These are phyloP conservation scores for Gloeostereum incarnatum DNA, from an alignment of 768 basidiomycete genomes.

Conservation along the genomic window DNA sequence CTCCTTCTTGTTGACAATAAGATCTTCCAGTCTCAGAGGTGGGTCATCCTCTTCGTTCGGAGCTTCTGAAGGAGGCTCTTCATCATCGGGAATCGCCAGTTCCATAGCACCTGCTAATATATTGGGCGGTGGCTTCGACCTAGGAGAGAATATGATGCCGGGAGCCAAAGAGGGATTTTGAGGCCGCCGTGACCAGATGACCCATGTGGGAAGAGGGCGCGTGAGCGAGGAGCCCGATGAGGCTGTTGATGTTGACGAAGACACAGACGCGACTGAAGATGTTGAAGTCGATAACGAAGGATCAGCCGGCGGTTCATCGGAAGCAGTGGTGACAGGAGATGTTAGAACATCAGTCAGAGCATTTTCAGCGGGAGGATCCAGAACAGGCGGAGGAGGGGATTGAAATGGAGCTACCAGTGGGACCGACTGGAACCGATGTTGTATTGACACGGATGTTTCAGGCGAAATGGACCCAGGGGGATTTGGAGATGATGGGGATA, in stretches of 20 bases:
- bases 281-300: conserved; percentile 5
- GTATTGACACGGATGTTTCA: no score
- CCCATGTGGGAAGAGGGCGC: conserved; percentile 26
- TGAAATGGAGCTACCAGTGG: no score
- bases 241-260: conserved; percentile 2
- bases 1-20: neutral
- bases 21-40: conserved; percentile 7
- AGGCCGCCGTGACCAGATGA: conserved; percentile 70
- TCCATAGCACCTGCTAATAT: conserved; percentile 48
- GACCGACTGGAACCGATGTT: no score
- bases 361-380: neutral
- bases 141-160: conserved; percentile 61
- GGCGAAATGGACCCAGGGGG: no score
- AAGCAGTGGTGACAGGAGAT: conserved; percentile 1
- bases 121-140: conserved; percentile 50
- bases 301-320: conserved; percentile 1
- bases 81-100: conserved; percentile 32
- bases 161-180: conserved; percentile 54
- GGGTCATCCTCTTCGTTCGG: conserved; percentile 2
- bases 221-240: neutral
- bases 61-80: conserved; percentile 3
- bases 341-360: neutral
- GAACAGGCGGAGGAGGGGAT: neutral
- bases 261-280: neutral
- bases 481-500: no score